A percentile compares a stretch with the other conserved stretches of the same genome.
phyloP scores from a whole-genome alignment of 306 rosid species.

The Prinsepia uniflora region DNA sequence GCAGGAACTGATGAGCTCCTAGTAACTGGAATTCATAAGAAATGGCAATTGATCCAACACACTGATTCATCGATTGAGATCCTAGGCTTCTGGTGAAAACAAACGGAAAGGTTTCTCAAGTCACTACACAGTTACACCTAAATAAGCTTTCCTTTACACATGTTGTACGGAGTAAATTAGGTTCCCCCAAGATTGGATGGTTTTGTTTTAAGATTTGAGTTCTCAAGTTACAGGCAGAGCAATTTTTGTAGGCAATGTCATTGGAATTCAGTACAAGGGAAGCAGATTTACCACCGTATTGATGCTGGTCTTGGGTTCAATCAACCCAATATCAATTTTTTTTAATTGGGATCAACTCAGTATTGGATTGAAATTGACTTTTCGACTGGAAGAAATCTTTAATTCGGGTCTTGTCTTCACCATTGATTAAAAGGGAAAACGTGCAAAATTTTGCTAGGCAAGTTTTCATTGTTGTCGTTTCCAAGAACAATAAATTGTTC shows the following conservation, averaged over 20 bases:
- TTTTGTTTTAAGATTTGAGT: background rate
- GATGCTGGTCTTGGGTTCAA: too few relatives aligned
- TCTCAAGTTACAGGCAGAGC: background rate
- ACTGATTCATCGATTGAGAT: slow-evolving; percentile 2
- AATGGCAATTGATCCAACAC: background rate
- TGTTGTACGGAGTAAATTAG: background rate
- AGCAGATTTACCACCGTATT: too few relatives aligned
- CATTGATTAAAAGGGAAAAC: too few relatives aligned
- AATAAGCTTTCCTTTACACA: background rate
- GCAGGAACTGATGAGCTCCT: background rate
- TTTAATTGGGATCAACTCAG: too few relatives aligned
- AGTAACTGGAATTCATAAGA: background rate
- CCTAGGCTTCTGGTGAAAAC: background rate
- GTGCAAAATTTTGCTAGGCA: too few relatives aligned
- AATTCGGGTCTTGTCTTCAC: too few relatives aligned
- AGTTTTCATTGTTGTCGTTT: too few relatives aligned
- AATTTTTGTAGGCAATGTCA: background rate
- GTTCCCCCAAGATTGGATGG: background rate
- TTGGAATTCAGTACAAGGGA: background rate
- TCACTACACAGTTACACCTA: background rate
- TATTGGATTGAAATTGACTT: too few relatives aligned
- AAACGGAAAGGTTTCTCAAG: background rate
- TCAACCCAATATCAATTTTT: too few relatives aligned
- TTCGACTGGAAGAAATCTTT: too few relatives aligned
- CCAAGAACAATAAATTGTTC: too few relatives aligned